Percentiles rank a stretch among this genome's conserved stretches.
phyloP scores from a whole-genome alignment of 73 alveolate species.

The Paramecium biaurelia region DNA sequence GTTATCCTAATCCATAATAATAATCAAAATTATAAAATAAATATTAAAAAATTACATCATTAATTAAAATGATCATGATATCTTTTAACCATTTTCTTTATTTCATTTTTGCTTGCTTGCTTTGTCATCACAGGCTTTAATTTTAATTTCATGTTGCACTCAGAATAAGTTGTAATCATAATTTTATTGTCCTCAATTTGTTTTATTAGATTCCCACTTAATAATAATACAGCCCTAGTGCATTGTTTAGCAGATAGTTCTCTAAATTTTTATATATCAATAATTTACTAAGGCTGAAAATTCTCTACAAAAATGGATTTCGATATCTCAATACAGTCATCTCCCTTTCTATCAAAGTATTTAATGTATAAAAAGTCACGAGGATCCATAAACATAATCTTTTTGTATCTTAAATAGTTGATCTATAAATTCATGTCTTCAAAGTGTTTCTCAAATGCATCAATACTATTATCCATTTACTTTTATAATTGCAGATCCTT shows the following conservation, averaged over 20 bases:
- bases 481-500: neutral
- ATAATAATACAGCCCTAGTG: neutral
- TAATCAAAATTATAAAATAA: neutral
- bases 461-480: neutral
- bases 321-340: neutral
- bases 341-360: neutral
- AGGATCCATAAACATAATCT: constrained; percentile 47
- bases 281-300: neutral
- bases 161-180: neutral
- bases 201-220: neutral
- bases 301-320: neutral
- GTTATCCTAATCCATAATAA: constrained; percentile 28
- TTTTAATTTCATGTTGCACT: constrained; percentile 38
- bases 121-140: constrained; percentile 50
- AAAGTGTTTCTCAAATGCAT: constrained; percentile 14
- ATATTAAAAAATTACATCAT: neutral
- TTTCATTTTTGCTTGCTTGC: constrained; percentile 35
- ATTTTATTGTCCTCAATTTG: neutral
- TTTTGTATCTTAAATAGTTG: constrained; percentile 16
- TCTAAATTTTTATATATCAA: neutral
- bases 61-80: constrained; percentile 50
- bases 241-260: neutral
- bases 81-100: constrained; percentile 36
- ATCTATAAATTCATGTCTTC: neutral
- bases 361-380: constrained; percentile 15